phyloP scores from a whole-genome alignment of 73 alveolate genomes.

The Chromera velia region DNA sequence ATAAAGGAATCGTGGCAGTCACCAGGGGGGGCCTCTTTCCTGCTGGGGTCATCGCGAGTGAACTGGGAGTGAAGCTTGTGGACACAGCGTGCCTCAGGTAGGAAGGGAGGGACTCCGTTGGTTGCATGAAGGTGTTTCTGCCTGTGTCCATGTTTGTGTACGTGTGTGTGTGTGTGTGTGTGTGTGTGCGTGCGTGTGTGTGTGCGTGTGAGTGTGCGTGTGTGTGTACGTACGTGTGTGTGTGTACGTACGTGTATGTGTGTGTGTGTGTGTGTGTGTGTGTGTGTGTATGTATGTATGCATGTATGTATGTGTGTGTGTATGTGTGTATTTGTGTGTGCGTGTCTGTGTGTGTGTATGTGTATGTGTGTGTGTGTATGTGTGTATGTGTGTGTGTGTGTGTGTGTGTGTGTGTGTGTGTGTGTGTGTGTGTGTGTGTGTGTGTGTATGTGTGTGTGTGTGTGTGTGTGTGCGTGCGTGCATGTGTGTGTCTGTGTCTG shows the following conservation, averaged over 20 bases:
- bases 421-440: slow-evolving; percentile 1
- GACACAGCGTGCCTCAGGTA: background rate
- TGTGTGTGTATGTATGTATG: no score
- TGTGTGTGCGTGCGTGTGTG: no score
- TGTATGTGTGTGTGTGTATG: background rate
- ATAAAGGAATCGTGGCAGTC: background rate
- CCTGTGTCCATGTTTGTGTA: no score
- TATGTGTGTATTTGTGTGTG: no score
- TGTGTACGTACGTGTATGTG: no score
- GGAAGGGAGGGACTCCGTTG: no score
- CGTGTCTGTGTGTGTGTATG: background rate
- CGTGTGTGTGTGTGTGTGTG: no score
- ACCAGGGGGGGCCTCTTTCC: background rate
- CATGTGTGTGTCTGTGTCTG: background rate
- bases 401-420: slow-evolving; percentile 1
- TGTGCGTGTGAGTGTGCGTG: no score
- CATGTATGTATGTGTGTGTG: no score
- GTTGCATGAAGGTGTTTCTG: no score
- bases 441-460: background rate
- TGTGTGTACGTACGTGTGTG: no score
- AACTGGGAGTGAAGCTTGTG: background rate
- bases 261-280: no score
- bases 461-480: background rate
- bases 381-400: background rate
- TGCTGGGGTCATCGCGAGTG: background rate